These are phyloP conservation scores for Penicillium crystallinum DNA, from an alignment of 495 filamentous ascomycete genomes.

Conservation along the genomic window DNA sequence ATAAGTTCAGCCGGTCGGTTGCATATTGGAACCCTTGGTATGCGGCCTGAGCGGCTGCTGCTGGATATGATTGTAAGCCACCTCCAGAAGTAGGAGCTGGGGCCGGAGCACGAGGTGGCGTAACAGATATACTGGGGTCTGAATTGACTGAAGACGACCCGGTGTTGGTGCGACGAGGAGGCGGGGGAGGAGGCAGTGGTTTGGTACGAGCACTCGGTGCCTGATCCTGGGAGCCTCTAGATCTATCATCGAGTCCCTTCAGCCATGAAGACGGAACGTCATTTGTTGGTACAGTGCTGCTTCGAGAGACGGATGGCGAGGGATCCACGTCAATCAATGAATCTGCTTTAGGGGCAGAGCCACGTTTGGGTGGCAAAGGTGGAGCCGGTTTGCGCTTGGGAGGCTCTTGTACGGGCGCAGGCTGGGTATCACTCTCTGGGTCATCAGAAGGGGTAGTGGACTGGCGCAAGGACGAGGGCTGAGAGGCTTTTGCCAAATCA, in stretches of 20 bases:
- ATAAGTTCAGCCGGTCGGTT: slow-evolving; percentile 28
- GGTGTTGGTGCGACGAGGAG: slow-evolving; percentile 35
- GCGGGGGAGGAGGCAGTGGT: slow-evolving; percentile 29
- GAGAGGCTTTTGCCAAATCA: slow-evolving; percentile 4
- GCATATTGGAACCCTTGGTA: slow-evolving; percentile 32
- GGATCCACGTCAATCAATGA: slow-evolving; percentile 16
- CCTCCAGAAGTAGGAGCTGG: slow-evolving; percentile 14
- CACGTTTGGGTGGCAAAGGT: slow-evolving; percentile 39
- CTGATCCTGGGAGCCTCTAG: not conserved
- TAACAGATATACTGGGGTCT: slow-evolving; percentile 7
- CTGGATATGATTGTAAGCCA: slow-evolving; percentile 24
- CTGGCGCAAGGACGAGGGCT: not conserved
- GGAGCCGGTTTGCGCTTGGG: slow-evolving; percentile 42
- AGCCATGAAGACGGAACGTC: slow-evolving; percentile 1
- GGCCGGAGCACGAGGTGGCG: slow-evolving; percentile 4
- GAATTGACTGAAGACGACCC: slow-evolving; percentile 14
- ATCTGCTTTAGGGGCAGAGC: slow-evolving; percentile 19
- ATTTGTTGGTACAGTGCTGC: slow-evolving; percentile 8
- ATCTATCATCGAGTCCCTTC: not conserved
- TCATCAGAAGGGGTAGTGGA: not conserved
- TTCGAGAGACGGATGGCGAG: slow-evolving; percentile 9
- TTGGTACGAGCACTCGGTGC: slow-evolving; percentile 15
- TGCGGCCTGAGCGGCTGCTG: slow-evolving; percentile 27
- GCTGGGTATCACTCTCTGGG: not conserved
- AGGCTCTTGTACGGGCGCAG: slow-evolving; percentile 10